Base-by-base conservation (phyloP, 2,329 filamentous ascomycete genomes). In the Chaetomium globosum region DNA sequence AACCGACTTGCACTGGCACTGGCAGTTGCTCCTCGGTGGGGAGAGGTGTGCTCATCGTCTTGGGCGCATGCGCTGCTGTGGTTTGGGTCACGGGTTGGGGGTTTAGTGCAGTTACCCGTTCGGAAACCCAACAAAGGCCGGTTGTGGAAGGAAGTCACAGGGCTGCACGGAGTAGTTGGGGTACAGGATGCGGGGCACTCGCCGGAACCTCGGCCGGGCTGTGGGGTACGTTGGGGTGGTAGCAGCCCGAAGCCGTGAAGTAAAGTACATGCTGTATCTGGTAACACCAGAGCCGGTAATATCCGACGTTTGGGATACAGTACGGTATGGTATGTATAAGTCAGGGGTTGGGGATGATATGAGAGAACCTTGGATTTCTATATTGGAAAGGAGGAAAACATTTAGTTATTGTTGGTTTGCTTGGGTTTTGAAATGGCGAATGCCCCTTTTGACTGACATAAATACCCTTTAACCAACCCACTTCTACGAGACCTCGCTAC, bases 31-130 rank as follows among this genome's bases (percentile, higher is more conserved):
- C 55, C 26, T 23, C 53, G 28, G 54, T 23, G 2, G 59, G 54
- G 26, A 58, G 28, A 43, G 57, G 56, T 36, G 43, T 55, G 65
- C 39, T 67, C 68, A 70, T 70, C 46, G 63, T 69, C 26, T 26
- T 36, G 12, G 26, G 49, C 7, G 16, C 16, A 52, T 21, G 59
- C 26, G 56, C 9, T 52, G 48, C 21, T 5, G 46, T 1, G 6
- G 13, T 5, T 26, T 28, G 23, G 23, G 9, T 51, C 21, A 16
- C 48, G 12, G 16, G 48, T 51, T 23, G 23, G 48, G 43, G 21
- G 23, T 43, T 36, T 36, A 12, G 9, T 36, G 48, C 49, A 56
- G 39, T 23, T 19, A 26, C 13, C 30, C 13, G 57, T 51, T 48
- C 59, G 49, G 51, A 54, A 26, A 26, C 26, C 26, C 57, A 49